Percentiles rank a stretch among this genome's conserved stretches.
Conservation (phyloP, 2,329 filamentous ascomycete genomes). For the Neopestalotiopsis sp. region DNA sequence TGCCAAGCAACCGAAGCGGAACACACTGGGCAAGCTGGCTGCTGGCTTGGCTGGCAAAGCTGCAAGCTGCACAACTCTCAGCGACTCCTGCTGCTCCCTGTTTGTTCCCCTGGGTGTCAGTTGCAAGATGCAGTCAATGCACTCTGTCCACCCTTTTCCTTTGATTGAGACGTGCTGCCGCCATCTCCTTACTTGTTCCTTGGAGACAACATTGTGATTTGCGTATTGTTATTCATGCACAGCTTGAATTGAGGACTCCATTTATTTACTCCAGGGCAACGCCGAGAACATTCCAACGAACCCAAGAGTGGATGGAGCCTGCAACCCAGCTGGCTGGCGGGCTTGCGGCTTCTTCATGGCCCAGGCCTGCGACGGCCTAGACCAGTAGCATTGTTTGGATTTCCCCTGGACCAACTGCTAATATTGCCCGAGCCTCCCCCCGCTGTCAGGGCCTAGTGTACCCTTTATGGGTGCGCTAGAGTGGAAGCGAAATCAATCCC, state of each 20-base stretch:
- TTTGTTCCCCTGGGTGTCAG: too few relatives aligned
- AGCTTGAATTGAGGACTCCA: neutral
- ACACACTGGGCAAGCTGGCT: neutral
- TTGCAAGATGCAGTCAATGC: too few relatives aligned
- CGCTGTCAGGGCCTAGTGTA: slow-evolving; percentile 4
- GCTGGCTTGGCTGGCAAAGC: too few relatives aligned
- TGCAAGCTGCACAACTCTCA: neutral
- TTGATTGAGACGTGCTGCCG: too few relatives aligned
- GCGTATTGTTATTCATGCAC: neutral
- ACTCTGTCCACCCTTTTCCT: too few relatives aligned
- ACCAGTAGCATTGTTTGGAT: neutral
- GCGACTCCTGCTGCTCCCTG: too few relatives aligned
- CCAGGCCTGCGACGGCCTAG: neutral
- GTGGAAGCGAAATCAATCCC: neutral
- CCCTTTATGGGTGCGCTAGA: neutral
- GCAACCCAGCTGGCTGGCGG: neutral
- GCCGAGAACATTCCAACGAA: neutral
- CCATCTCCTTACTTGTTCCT: too few relatives aligned
- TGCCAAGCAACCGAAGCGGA: neutral
- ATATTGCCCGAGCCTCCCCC: slow-evolving; percentile 6
- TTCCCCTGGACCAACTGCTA: neutral
- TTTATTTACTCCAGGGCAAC: neutral
- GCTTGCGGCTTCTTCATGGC: neutral
- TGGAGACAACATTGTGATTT: neutral
- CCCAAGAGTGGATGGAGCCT: too few relatives aligned